Evolutionary conservation across 371 early-diverging fungal genomes (phyloP).

Genomic region (Mucor velutinosus): DNA sequence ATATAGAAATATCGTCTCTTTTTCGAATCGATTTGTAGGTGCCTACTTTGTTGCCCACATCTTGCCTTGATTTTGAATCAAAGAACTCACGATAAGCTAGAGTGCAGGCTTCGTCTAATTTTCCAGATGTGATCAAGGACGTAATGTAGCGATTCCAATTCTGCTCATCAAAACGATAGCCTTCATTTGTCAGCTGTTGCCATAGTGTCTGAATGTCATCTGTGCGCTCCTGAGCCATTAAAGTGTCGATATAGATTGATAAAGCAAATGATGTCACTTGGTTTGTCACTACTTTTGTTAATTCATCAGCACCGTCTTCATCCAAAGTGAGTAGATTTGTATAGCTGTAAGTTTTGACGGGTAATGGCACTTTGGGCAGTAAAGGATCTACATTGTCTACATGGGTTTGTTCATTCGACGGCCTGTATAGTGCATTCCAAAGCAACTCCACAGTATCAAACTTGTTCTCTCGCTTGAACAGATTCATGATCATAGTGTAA

Average conservation of each 20-base stretch:
- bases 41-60: not conserved
- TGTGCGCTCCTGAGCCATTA: conserved; percentile 16
- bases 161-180: conserved; percentile 42
- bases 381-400: conserved; percentile 12
- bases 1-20: conserved; percentile 20
- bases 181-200: conserved; percentile 18
- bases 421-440: conserved; percentile 30
- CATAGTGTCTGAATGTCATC: conserved; percentile 34
- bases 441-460: conserved; percentile 35
- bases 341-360: conserved; percentile 6
- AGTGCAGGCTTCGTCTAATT: conserved; percentile 22
- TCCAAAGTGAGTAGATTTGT: conserved; percentile 7
- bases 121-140: conserved; percentile 13
- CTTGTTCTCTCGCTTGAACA: conserved; percentile 27
- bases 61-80: not conserved
- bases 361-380: conserved; percentile 15
- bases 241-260: conserved; percentile 38
- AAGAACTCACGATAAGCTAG: conserved; percentile 16
- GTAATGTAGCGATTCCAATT: conserved; percentile 46
- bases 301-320: not conserved
- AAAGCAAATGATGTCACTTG: conserved; percentile 34
- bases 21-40: conserved; percentile 4
- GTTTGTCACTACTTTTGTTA: not conserved
- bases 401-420: not conserved
- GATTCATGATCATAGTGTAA: conserved; percentile 36